Percentiles rank a stretch among this genome's conserved stretches.
Evolutionary conservation across 2,329 filamentous ascomycete genomes (phyloP).

Genomic region (Pseudonectria foliicola): DNA sequence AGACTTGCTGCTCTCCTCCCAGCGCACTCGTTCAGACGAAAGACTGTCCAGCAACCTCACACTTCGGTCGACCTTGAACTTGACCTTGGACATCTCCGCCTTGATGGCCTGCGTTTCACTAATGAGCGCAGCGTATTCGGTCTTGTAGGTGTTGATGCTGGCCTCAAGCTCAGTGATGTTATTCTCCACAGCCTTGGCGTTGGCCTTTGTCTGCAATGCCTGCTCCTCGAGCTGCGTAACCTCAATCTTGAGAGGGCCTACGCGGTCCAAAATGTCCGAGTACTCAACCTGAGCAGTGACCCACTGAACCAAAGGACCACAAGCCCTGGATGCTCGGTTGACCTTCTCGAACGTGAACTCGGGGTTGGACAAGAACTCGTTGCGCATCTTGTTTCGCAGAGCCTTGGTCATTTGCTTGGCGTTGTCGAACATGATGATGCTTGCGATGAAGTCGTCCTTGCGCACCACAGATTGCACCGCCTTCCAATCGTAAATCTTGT

Average conservation of each 20-base stretch:
- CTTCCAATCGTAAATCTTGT: constrained; percentile 88
- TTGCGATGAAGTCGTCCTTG: constrained; percentile 93
- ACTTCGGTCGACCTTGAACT: constrained; percentile 97
- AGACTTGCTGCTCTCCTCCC: constrained; percentile 96
- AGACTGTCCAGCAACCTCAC: constrained; percentile 89
- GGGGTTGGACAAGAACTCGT: constrained; percentile 83
- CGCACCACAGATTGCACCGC: constrained; percentile 82
- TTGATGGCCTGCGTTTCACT: constrained; percentile 98
- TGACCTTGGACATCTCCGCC: constrained; percentile 87
- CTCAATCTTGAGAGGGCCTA: constrained; percentile 87
- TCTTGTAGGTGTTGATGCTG: constrained; percentile 93
- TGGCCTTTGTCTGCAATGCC: constrained; percentile 84
- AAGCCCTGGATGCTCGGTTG: constrained; percentile 92
- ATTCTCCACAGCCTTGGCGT: constrained; percentile 85
- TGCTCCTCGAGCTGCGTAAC: constrained; percentile 81
- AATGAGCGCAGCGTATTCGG: constrained; percentile 89
- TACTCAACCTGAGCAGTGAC: constrained; percentile 94
- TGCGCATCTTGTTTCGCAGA: constrained; percentile 81
- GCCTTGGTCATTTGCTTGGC: constrained; percentile 85
- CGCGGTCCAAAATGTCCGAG: constrained; percentile 91
- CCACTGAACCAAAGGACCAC: constrained; percentile 95
- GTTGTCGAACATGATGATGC: constrained; percentile 96
- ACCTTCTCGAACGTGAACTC: constrained; percentile 97
- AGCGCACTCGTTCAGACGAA: constrained; percentile 84
- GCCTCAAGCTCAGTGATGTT: constrained; percentile 77